Conservation (phyloP, 2,329 filamentous ascomycete genomes). For the Fusarium foetens region DNA sequence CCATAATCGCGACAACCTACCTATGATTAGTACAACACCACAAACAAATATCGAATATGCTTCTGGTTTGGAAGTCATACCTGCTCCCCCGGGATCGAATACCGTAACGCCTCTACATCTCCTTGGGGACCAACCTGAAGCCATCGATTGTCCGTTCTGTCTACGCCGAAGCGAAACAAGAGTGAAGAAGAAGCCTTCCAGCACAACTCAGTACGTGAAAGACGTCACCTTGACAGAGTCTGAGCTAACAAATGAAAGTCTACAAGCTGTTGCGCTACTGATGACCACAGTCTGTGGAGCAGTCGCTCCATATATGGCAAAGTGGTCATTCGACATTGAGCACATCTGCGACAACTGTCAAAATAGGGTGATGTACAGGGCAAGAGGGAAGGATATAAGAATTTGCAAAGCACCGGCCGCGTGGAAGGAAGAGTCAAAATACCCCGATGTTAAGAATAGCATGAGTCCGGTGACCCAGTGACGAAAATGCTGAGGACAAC, state of each 20-base stretch:
- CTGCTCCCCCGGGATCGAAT: not conserved
- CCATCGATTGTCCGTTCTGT: not conserved
- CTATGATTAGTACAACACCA: not conserved
- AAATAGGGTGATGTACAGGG: not conserved
- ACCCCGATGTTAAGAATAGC: not conserved
- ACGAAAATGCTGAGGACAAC: rapidly evolving
- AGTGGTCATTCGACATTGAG: conserved; percentile 2
- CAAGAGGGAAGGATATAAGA: not conserved
- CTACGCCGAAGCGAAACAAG: not conserved
- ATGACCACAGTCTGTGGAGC: conserved; percentile 1
- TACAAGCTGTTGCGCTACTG: not conserved
- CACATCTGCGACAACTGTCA: not conserved
- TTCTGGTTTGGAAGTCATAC: not conserved
- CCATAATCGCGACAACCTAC: not conserved
- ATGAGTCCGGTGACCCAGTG: too few species aligned
- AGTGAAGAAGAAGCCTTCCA: not conserved
- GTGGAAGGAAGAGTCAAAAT: not conserved
- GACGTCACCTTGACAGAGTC: rapidly evolving
- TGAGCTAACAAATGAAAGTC: not conserved
- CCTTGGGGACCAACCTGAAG: not conserved
- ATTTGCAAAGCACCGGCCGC: not conserved
- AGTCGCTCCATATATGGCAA: not conserved
- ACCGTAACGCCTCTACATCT: not conserved
- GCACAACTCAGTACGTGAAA: not conserved
- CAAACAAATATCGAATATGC: not conserved